A percentile compares a stretch with the other conserved stretches of the same genome.
phyloP scores from a whole-genome alignment of 1,284 basidiomycete species.

The Nidula niveotomentosa region DNA sequence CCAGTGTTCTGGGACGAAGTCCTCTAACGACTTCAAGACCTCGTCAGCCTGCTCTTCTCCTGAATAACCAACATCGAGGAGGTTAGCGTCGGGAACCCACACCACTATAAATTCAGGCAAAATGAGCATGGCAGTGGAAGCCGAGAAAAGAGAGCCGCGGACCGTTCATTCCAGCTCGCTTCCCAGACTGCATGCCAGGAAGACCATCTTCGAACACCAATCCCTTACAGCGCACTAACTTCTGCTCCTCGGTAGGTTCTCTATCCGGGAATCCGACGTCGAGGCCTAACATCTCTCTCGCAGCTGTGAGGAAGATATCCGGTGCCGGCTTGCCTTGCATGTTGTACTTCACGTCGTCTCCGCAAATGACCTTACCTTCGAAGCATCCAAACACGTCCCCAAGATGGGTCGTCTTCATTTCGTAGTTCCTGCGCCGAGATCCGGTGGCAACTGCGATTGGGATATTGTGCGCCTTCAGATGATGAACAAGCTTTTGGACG shows the following conservation, averaged over 20 bases:
- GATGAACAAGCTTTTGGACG: slow-evolving; percentile 58
- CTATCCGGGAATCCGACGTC: slow-evolving; percentile 49
- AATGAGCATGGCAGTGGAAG: neutral
- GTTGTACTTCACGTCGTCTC: slow-evolving; percentile 51
- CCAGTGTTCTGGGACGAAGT: slow-evolving; percentile 75
- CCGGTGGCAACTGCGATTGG: slow-evolving; percentile 80
- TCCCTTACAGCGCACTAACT: slow-evolving; percentile 52
- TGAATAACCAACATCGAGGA: slow-evolving; percentile 49
- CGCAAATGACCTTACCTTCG: slow-evolving; percentile 63
- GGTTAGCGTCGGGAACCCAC: slow-evolving; percentile 74
- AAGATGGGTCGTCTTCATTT: slow-evolving; percentile 63
- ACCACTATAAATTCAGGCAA: slow-evolving; percentile 45
- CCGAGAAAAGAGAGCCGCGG: slow-evolving; percentile 18
- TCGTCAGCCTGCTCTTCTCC: slow-evolving; percentile 51
- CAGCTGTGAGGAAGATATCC: slow-evolving; percentile 74
- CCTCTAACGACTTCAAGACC: slow-evolving; percentile 55
- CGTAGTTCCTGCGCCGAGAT: slow-evolving; percentile 62
- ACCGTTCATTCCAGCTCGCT: slow-evolving; percentile 81
- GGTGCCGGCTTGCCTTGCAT: slow-evolving; percentile 69
- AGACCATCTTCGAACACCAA: slow-evolving; percentile 79
- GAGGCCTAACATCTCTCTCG: slow-evolving; percentile 51
- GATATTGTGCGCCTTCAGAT: slow-evolving; percentile 62
- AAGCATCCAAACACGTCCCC: slow-evolving; percentile 59
- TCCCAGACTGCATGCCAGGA: slow-evolving; percentile 72
- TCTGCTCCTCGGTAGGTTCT: slow-evolving; percentile 36